Conservation (phyloP, 2,329 filamentous ascomycete species). For the Colletotrichum orchidophilum region DNA sequence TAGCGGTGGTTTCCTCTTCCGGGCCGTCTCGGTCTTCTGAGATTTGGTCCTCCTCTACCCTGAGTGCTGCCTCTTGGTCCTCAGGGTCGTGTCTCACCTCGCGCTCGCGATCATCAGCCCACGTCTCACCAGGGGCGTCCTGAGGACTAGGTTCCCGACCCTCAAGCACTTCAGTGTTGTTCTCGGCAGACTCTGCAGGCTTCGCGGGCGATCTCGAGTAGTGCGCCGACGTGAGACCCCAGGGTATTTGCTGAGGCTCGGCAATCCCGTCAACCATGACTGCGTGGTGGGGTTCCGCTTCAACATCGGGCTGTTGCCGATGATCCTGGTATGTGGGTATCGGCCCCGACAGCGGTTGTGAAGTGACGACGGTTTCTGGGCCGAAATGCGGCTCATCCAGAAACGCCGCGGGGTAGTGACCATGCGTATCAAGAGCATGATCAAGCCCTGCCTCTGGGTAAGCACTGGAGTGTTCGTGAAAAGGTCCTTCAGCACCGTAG, state of each 20-base stretch:
- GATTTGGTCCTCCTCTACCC: constrained; percentile 15
- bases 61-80: constrained; percentile 8
- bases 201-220: not conserved
- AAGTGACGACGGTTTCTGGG: not conserved
- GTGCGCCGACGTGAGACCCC: constrained; percentile 28
- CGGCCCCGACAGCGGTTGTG: constrained; percentile 3
- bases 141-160: not conserved
- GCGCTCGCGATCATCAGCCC: constrained; percentile 3
- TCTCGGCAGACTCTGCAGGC: not conserved
- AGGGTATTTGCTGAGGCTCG: constrained; percentile 28
- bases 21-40: constrained; percentile 19
- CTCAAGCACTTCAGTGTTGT: not conserved
- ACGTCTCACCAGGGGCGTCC: constrained; percentile 1
- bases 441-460: constrained; percentile 27
- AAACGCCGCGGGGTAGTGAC: constrained; percentile 16
- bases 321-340: constrained; percentile 4
- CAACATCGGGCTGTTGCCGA: not conserved
- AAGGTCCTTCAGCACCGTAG: constrained; percentile 1
- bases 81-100: not conserved
- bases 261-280: constrained; percentile 21
- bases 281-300: constrained; percentile 1
- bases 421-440: not conserved
- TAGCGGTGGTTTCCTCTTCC: not conserved
- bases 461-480: constrained; percentile 7
- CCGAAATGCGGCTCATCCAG: constrained; percentile 22